These are phyloP conservation scores for Pleurotus sapidus DNA, from an alignment of 768 basidiomycete species.

Conservation along the genomic window DNA sequence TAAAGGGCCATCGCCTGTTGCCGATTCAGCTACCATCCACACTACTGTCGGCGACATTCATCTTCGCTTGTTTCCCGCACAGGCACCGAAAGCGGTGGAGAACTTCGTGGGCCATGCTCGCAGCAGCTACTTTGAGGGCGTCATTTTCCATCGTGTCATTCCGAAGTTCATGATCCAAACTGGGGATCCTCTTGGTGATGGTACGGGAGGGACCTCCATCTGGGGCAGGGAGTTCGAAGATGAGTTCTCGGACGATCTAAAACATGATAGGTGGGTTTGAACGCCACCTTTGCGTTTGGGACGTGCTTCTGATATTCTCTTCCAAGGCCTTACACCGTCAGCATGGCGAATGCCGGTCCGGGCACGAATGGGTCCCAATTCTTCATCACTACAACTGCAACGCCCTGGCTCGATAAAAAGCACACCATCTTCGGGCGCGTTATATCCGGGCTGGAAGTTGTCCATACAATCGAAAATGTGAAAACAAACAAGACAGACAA, in stretches of 20 bases:
- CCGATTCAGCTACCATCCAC: slow-evolving; percentile 85
- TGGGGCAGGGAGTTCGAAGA: slow-evolving; percentile 93
- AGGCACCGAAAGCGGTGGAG: slow-evolving; percentile 94
- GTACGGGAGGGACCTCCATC: slow-evolving; percentile 87
- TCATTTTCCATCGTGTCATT: slow-evolving; percentile 97
- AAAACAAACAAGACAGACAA: slow-evolving; percentile 84
- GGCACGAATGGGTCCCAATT: slow-evolving; percentile 95
- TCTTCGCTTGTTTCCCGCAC: slow-evolving; percentile 82
- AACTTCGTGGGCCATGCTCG: slow-evolving; percentile 94
- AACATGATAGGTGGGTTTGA: slow-evolving; percentile 79
- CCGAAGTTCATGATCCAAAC: slow-evolving; percentile 99
- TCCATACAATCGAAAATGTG: slow-evolving; percentile 90
- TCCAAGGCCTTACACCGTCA: slow-evolving; percentile 85
- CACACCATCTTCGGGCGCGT: slow-evolving; percentile 94
- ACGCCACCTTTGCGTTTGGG: neutral
- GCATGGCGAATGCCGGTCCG: slow-evolving; percentile 93
- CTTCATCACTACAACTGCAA: slow-evolving; percentile 95
- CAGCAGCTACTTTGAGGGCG: slow-evolving; percentile 87
- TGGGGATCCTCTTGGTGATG: slow-evolving; percentile 92
- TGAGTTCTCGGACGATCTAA: slow-evolving; percentile 85
- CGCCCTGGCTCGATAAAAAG: slow-evolving; percentile 90
- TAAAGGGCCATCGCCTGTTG: slow-evolving; percentile 65
- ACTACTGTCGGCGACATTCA: slow-evolving; percentile 95
- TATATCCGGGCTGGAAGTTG: slow-evolving; percentile 81
- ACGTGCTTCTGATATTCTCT: neutral